Conservation (phyloP, 2,329 filamentous ascomycete species). For the Beauveria pseudobassiana region DNA sequence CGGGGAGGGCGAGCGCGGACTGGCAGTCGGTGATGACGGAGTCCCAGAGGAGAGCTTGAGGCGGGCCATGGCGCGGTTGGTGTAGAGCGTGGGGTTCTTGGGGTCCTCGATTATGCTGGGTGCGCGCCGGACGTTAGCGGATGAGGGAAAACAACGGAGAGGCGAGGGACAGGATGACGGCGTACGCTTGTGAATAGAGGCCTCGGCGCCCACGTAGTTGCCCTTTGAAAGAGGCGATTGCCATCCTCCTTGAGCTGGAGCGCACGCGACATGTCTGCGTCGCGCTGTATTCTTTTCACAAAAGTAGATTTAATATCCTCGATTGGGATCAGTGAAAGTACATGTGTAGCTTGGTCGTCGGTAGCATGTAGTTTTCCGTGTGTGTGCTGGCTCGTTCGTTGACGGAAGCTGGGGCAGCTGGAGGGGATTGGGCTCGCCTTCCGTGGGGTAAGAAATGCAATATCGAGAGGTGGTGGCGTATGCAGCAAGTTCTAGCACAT, state of each 20-base stretch:
- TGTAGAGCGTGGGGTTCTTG: conserved; percentile 71
- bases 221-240: conserved; percentile 57
- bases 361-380: not conserved
- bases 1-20: conserved; percentile 61
- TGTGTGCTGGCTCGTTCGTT: not conserved
- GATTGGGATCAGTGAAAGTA: not conserved
- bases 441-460: not conserved
- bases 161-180: not conserved
- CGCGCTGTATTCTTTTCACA: too few relatives aligned
- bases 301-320: too few relatives aligned
- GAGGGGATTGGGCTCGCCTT: not conserved
- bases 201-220: conserved; percentile 59
- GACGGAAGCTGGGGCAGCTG: not conserved
- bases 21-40: conserved; percentile 71
- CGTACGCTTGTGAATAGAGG: conserved; percentile 65
- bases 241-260: conserved; percentile 47
- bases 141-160: not conserved
- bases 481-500: not conserved
- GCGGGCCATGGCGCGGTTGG: conserved; percentile 80
- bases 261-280: conserved; percentile 26
- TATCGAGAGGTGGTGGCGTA: not conserved
- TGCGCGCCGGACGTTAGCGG: not conserved
- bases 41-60: conserved; percentile 68
- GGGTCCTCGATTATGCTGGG: conserved; percentile 69
- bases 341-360: not conserved